Conservation (phyloP, 176 grass and related monocot genomes). For the Aegilops bicornis region DNA sequence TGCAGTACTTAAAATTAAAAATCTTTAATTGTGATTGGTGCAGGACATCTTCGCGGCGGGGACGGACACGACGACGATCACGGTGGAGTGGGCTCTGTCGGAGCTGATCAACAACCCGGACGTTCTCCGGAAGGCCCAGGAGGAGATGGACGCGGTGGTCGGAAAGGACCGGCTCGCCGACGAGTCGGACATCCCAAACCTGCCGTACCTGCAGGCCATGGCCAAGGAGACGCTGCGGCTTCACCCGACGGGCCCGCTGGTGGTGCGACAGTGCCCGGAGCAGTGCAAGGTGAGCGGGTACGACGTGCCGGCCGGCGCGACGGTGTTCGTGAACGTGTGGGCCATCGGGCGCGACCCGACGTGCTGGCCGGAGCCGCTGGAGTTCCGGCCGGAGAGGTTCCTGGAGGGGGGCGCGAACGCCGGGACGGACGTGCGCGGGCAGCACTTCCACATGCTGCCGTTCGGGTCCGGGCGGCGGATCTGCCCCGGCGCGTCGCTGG, state of each 20-base stretch:
- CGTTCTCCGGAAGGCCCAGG: slow-evolving; percentile 28
- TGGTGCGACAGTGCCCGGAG: slow-evolving; percentile 35
- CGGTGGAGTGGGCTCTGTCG: slow-evolving; percentile 64
- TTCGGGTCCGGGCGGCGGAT: slow-evolving; percentile 62
- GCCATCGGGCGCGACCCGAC: slow-evolving; percentile 58
- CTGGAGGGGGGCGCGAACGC: background rate
- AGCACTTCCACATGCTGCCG: slow-evolving; percentile 74
- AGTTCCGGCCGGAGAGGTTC: slow-evolving; percentile 70
- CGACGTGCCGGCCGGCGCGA: slow-evolving; percentile 50
- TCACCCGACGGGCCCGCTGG: slow-evolving; percentile 55
- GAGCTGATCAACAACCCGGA: slow-evolving; percentile 67
- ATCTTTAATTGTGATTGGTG: no score
- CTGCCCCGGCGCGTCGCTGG: slow-evolving; percentile 69
- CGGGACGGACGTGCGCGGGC: slow-evolving; percentile 51
- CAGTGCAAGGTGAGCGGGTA: slow-evolving; percentile 42
- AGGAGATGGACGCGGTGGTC: slow-evolving; percentile 56
- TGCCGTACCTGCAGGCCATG: slow-evolving; percentile 72
- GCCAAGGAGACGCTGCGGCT: slow-evolving; percentile 65
- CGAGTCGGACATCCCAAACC: slow-evolving; percentile 48
- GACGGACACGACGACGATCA: slow-evolving; percentile 62
- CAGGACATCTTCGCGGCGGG: slow-evolving; percentile 75
- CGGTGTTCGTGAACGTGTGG: slow-evolving; percentile 60
- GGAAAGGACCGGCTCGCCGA: slow-evolving; percentile 39
- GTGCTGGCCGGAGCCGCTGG: slow-evolving; percentile 41
- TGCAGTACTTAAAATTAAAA: background rate